Base-by-base conservation (phyloP, 768 basidiomycete genomes). In the Tricholoma matsutake region DNA sequence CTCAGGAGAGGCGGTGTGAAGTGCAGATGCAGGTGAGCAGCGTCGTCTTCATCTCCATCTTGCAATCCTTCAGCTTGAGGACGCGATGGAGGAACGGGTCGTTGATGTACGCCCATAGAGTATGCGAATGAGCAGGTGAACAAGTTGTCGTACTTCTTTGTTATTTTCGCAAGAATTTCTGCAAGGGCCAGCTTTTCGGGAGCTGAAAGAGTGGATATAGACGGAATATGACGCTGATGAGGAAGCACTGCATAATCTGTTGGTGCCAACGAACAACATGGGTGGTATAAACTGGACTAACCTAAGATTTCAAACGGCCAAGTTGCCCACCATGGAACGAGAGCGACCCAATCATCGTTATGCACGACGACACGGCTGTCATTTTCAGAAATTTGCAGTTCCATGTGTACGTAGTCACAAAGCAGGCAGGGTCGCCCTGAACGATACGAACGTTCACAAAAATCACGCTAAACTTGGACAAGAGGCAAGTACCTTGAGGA, bases 241-340 rank as follows among this genome's bases (percentile, higher is more conserved):
- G 92, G 91, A 31, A 94, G 76, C 54, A 94, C 91, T 92, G 62
- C 4, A 51, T 54, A 10, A 61, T 64, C 16, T 41, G 47, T 45
- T 45, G 59, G 56, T 45, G 60, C 63, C 39, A 52, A 20, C 7
- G 32, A 37, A 13, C 18, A 6, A 20, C 31, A 34, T 6, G 11
- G 11, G 10, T 35, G 53, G 34, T 6, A 49, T 5, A 20, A 31
- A 20, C 22, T 11, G 32, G n/a, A 75, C 80, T 67, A 66, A 89
- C 91, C 70, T 66, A 96, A 75, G 16, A 88, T 79, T 72, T 97
- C 95, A 69, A 87, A 97, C 0, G 95, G 95, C 95, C 94, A 97
- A 32, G 85, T 84, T 6, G 94, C 95, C 95, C 95, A 97, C 88
- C 92, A 96, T 2, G 95, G 95, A 3, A 96, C 94, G 1, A 96